These are phyloP conservation scores for Beverwykella pulmonaria DNA, from an alignment of 495 filamentous ascomycete species.

Conservation along the genomic window DNA sequence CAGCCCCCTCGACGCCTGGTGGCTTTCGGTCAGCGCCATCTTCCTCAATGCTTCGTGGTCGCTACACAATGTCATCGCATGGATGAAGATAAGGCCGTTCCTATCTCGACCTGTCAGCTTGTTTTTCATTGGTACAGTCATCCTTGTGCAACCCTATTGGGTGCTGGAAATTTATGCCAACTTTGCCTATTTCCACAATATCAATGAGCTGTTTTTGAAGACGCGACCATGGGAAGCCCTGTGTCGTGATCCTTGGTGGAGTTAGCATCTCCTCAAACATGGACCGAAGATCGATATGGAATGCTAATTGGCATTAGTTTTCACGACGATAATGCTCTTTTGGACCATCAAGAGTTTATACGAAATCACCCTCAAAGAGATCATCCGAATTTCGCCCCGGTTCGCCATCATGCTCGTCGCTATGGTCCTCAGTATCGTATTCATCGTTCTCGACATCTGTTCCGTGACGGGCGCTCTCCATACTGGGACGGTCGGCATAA, in stretches of 20 bases:
- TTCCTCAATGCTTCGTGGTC: constrained; percentile 45
- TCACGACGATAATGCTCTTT: constrained; percentile 55
- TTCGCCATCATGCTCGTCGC: constrained; percentile 60
- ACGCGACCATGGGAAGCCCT: constrained; percentile 59
- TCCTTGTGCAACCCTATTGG: constrained; percentile 46
- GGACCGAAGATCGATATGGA: too few relatives aligned
- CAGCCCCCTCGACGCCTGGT: constrained; percentile 43
- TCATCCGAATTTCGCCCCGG: constrained; percentile 56
- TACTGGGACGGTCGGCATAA: constrained; percentile 45
- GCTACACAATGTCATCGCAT: constrained; percentile 48
- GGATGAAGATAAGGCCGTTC: constrained; percentile 49
- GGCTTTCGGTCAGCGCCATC: constrained; percentile 45
- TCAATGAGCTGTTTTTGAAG: constrained; percentile 49
- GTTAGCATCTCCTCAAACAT: background rate
- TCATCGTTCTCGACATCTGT: constrained; percentile 57
- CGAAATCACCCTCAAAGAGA: constrained; percentile 52
- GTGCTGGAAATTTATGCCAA: constrained; percentile 48
- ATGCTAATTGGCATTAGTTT: constrained; percentile 41
- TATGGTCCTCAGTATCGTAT: constrained; percentile 58
- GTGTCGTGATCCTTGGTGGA: constrained; percentile 64
- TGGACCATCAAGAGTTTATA: constrained; percentile 59
- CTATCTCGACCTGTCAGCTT: constrained; percentile 35
- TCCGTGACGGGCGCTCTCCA: constrained; percentile 42
- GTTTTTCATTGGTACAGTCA: constrained; percentile 45
- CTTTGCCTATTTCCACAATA: constrained; percentile 45